A percentile compares a stretch with the other conserved stretches of the same genome.
phyloP scores from a whole-genome alignment of 371 early-diverging fungal genomes.

The Zychaea mexicana region DNA sequence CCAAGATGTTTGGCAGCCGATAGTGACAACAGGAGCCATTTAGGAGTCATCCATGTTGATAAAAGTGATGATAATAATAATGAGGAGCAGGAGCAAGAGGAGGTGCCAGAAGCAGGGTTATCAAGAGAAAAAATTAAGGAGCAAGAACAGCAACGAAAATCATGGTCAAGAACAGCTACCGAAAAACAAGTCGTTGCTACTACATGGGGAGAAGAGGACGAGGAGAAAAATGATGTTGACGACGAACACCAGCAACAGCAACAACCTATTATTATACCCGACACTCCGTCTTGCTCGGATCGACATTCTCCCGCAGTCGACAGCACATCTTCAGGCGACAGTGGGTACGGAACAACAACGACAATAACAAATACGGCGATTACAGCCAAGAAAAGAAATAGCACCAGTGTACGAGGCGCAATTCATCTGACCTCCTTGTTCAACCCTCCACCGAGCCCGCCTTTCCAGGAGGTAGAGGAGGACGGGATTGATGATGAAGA shows the following conservation, averaged over 20 bases:
- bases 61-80: background rate
- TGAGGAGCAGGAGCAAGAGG: conserved; percentile 5
- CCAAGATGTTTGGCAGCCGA: background rate
- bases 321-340: conserved; percentile 18
- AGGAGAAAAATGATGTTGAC: background rate
- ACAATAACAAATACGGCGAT: background rate
- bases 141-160: background rate
- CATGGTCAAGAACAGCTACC: background rate
- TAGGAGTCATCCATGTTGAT: background rate
- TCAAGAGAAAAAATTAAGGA: background rate
- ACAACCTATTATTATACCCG: background rate
- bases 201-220: background rate
- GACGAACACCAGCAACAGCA: background rate
- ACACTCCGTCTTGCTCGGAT: background rate
- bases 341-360: conserved; percentile 15
- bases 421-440: conserved; percentile 25
- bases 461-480: background rate
- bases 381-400: background rate
- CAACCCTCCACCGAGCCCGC: conserved; percentile 10
- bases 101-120: background rate
- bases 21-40: conserved; percentile 10
- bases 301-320: conserved; percentile 6
- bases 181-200: background rate
- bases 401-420: background rate
- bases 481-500: background rate